Conservation (phyloP, 345 rosid species). For the Rhizophora mangle region DNA sequence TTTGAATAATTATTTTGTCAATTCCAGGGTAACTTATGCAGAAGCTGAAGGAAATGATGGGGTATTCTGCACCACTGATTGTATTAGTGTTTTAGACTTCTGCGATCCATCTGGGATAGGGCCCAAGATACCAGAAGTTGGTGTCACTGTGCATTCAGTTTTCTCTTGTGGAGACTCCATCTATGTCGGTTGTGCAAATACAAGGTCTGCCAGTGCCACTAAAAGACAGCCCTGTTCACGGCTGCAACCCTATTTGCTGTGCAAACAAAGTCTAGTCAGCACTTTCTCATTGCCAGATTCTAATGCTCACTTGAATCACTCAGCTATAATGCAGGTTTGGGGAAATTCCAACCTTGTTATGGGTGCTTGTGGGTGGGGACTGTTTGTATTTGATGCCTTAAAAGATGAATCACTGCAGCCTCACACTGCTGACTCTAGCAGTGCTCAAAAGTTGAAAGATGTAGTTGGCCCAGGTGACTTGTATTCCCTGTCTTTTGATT, state of each 20-base stretch:
- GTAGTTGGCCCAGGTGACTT: slow-evolving; percentile 76
- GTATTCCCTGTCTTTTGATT: slow-evolving; percentile 82
- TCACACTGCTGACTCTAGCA: slow-evolving; percentile 34
- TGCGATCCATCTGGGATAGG: slow-evolving; percentile 88
- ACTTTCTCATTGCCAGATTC: slow-evolving; percentile 67
- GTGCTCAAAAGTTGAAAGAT: slow-evolving; percentile 48
- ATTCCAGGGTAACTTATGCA: slow-evolving; percentile 69
- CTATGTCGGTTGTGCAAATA: slow-evolving; percentile 58
- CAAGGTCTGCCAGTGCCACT: slow-evolving; percentile 32
- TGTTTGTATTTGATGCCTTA: slow-evolving; percentile 62
- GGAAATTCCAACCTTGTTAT: slow-evolving; percentile 82
- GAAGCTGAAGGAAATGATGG: slow-evolving; percentile 97
- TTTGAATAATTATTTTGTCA: slow-evolving; percentile 18
- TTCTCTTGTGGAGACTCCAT: slow-evolving; percentile 80
- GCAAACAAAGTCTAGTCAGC: slow-evolving; percentile 59
- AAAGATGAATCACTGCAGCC: slow-evolving; percentile 51
- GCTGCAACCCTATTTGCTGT: slow-evolving; percentile 75
- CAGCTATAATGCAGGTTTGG: slow-evolving; percentile 93
- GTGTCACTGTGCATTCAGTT: slow-evolving; percentile 61
- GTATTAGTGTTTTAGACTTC: slow-evolving; percentile 73
- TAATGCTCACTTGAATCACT: slow-evolving; percentile 47
- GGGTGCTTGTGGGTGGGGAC: slow-evolving; percentile 70
- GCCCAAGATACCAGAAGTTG: slow-evolving; percentile 68
- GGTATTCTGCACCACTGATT: slow-evolving; percentile 78
- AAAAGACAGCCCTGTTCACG: slow-evolving; percentile 46